A percentile compares a stretch with the other conserved stretches of the same genome.
These are phyloP conservation scores for Talinum fruticosum DNA, from an alignment of 148 eudicot genomes.

Conservation along the genomic window DNA sequence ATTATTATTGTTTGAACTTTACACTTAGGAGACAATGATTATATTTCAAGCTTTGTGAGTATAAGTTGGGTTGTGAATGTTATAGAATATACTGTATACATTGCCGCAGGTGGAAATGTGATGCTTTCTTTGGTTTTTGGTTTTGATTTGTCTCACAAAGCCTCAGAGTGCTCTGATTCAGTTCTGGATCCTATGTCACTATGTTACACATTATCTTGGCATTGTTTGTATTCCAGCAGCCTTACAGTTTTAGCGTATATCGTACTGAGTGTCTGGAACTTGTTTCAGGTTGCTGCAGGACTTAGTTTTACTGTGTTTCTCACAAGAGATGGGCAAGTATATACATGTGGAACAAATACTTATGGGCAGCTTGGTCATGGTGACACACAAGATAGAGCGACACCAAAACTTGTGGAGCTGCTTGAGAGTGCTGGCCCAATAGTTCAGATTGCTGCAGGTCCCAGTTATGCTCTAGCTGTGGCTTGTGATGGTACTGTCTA, in stretches of 20 bases:
- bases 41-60: background rate
- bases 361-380: constrained; percentile 96
- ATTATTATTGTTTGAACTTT: background rate
- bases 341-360: constrained; percentile 76
- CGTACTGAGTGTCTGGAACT: background rate
- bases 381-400: constrained; percentile 64
- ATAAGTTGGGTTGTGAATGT: background rate
- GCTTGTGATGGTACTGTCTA: constrained; percentile 61
- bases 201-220: background rate
- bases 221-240: background rate
- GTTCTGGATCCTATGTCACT: background rate
- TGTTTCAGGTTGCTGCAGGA: constrained; percentile 82
- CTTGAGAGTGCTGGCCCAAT: constrained; percentile 50
- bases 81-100: background rate
- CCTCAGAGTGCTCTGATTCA: background rate
- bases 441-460: constrained; percentile 85
- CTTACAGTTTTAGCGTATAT: background rate
- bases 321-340: constrained; percentile 66
- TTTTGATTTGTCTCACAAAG: background rate
- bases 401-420: constrained; percentile 55
- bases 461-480: constrained; percentile 71
- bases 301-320: constrained; percentile 86
- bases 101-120: background rate
- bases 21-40: background rate
- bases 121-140: background rate